Evolutionary conservation across 192 early-diverging fungal species (phyloP).

Genomic region (Rhizoclosmatium globosum): DNA sequence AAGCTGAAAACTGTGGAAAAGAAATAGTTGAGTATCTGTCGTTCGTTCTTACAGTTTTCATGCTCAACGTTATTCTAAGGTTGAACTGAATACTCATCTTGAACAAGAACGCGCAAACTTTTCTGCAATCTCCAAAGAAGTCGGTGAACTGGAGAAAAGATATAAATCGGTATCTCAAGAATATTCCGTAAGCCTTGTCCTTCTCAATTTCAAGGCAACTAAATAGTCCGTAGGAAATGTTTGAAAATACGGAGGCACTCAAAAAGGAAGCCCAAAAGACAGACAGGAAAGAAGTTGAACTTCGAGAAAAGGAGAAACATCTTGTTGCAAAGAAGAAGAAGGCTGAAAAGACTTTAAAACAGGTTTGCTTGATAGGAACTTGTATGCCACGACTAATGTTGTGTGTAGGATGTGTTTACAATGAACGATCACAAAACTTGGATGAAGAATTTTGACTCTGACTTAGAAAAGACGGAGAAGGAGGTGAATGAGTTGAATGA

Average conservation of each 20-base stretch:
- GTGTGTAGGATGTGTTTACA: slow-evolving; percentile 54
- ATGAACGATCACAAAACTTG: slow-evolving; percentile 69
- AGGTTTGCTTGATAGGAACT: slow-evolving; percentile 38
- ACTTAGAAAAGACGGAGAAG: slow-evolving; percentile 59
- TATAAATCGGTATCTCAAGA: slow-evolving; percentile 4
- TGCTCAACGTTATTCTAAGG: slow-evolving; percentile 41
- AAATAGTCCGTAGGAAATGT: slow-evolving; percentile 45
- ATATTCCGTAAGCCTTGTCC: slow-evolving; percentile 8
- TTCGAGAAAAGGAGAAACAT: slow-evolving; percentile 88
- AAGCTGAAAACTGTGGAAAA: slow-evolving; percentile 43
- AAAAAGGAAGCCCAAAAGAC: slow-evolving; percentile 71
- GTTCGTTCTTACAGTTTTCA: background rate
- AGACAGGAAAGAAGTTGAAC: slow-evolving; percentile 77
- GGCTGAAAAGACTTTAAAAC: slow-evolving; percentile 69
- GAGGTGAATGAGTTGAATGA: slow-evolving; percentile 73
- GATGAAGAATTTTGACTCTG: slow-evolving; percentile 74
- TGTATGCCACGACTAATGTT: background rate
- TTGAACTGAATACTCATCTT: slow-evolving; percentile 60
- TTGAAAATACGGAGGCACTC: slow-evolving; percentile 68
- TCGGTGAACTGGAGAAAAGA: slow-evolving; percentile 16
- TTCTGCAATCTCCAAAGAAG: slow-evolving; percentile 28
- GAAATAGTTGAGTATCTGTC: slow-evolving; percentile 12
- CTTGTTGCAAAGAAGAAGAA: slow-evolving; percentile 82
- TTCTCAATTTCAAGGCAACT: background rate
- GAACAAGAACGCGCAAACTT: slow-evolving; percentile 70